Evolutionary conservation across 805 yeast genomes (phyloP).

Genomic region (Starmera pachycereana): DNA sequence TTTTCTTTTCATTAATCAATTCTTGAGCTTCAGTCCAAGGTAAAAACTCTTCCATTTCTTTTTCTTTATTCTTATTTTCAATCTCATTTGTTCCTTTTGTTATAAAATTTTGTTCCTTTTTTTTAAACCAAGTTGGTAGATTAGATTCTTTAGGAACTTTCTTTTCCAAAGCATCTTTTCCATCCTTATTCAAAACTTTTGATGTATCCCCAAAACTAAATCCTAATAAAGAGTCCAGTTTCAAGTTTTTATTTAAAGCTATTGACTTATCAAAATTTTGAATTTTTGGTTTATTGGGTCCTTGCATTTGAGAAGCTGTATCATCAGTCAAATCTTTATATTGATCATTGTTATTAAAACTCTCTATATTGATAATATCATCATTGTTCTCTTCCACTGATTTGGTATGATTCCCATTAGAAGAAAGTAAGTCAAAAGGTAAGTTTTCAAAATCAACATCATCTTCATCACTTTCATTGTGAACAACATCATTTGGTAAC

Average conservation of each 20-base stretch:
- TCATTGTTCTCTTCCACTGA: no score
- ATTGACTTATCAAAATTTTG: neutral
- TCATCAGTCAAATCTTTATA: no score
- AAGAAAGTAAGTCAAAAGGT: conserved; percentile 6
- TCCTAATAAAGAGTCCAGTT: neutral
- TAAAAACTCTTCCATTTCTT: conserved; percentile 31
- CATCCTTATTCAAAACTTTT: neutral
- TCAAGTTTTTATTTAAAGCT: neutral
- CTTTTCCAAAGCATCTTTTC: neutral
- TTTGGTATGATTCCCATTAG: no score
- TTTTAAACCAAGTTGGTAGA: conserved; percentile 22
- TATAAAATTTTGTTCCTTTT: neutral
- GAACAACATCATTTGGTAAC: conserved; percentile 11
- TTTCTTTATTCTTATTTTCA: neutral
- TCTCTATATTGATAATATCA: no score
- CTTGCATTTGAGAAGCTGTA: no score
- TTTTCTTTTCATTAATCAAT: conserved; percentile 10
- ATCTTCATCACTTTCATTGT: conserved; percentile 20
- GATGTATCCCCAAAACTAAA: neutral
- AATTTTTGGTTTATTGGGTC: neutral
- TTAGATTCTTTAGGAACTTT: neutral
- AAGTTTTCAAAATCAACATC: conserved; percentile 20
- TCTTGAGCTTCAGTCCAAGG: conserved; percentile 40
- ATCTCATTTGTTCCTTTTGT: neutral
- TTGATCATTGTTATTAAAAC: no score